Conservation (phyloP, 2,329 filamentous ascomycete genomes). For the Fusarium albosuccineum region DNA sequence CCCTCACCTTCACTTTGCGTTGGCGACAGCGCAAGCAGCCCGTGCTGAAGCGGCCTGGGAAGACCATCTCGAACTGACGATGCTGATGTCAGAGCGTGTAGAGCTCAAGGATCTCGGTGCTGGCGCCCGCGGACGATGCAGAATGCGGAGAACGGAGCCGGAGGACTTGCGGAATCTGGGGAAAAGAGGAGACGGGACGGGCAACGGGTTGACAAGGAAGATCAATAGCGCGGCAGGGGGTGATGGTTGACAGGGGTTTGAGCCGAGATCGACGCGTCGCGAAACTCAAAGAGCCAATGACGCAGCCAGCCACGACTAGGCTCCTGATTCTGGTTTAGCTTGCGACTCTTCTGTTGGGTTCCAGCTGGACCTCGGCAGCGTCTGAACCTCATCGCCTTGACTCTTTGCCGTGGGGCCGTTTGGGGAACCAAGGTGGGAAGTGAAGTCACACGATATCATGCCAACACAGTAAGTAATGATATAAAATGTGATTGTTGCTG, state of each 20-base stretch:
- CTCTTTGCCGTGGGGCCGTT: background rate
- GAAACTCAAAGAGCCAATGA: background rate
- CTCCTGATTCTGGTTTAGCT: constrained; percentile 10
- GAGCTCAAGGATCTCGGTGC: background rate
- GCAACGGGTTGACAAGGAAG: background rate
- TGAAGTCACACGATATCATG: background rate
- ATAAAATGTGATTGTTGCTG: background rate
- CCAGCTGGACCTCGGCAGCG: constrained; percentile 1
- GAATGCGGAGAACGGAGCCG: constrained; percentile 14
- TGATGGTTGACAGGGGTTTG: background rate
- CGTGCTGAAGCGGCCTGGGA: constrained; percentile 49
- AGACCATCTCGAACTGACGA: constrained; percentile 40
- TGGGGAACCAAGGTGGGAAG: background rate
- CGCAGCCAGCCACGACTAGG: background rate
- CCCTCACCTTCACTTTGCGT: constrained; percentile 49
- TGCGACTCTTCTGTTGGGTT: constrained; percentile 10
- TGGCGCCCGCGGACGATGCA: constrained; percentile 18
- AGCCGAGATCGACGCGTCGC: background rate
- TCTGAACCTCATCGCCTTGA: background rate
- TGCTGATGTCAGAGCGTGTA: background rate
- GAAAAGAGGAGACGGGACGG: constrained; percentile 1
- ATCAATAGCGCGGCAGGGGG: background rate
- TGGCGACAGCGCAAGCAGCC: constrained; percentile 49
- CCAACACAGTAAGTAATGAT: background rate
- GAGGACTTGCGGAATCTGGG: constrained; percentile 1